Evolutionary conservation across 192 early-diverging fungal genomes (phyloP).

Genomic region (Coemansia sp.): DNA sequence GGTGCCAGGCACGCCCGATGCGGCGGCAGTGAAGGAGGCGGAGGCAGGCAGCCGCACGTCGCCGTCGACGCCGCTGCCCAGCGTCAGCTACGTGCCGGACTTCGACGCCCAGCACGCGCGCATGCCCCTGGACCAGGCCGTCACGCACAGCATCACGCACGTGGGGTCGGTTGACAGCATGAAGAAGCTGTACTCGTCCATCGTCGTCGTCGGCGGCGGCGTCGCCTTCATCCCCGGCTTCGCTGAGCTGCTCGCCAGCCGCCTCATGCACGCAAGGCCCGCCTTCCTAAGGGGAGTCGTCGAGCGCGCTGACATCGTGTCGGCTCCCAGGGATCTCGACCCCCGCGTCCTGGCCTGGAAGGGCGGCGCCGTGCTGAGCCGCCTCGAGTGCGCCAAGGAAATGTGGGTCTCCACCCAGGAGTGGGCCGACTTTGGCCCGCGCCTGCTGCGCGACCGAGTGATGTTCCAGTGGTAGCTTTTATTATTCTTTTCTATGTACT

Average conservation of each 20-base stretch:
- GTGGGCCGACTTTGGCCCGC: slow-evolving; percentile 72
- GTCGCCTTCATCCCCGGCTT: slow-evolving; percentile 67
- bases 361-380: slow-evolving; percentile 75
- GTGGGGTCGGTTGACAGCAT: slow-evolving; percentile 69
- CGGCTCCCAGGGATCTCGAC: slow-evolving; percentile 82
- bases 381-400: slow-evolving; percentile 76
- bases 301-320: slow-evolving; percentile 68
- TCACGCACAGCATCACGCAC: slow-evolving; percentile 67
- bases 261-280: slow-evolving; percentile 39
- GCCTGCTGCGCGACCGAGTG: slow-evolving; percentile 62
- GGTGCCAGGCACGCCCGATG: slow-evolving; percentile 17
- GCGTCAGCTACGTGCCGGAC: slow-evolving; percentile 31
- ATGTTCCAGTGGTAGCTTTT: slow-evolving; percentile 62
- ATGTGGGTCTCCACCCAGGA: slow-evolving; percentile 75
- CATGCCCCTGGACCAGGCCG: slow-evolving; percentile 65
- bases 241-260: slow-evolving; percentile 30
- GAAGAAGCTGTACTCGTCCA: slow-evolving; percentile 70
- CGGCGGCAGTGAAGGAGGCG: neutral
- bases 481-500: neutral
- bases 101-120: slow-evolving; percentile 30
- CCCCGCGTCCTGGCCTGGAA: slow-evolving; percentile 85
- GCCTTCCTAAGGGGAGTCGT: slow-evolving; percentile 23
- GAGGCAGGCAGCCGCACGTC: neutral
- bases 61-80: slow-evolving; percentile 20
- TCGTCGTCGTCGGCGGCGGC: slow-evolving; percentile 87